Evolutionary conservation across 2,329 filamentous ascomycete species (phyloP), one percentile per base, ranked within the genome.

Genomic region (Clonostachys chloroleuca): DNA sequence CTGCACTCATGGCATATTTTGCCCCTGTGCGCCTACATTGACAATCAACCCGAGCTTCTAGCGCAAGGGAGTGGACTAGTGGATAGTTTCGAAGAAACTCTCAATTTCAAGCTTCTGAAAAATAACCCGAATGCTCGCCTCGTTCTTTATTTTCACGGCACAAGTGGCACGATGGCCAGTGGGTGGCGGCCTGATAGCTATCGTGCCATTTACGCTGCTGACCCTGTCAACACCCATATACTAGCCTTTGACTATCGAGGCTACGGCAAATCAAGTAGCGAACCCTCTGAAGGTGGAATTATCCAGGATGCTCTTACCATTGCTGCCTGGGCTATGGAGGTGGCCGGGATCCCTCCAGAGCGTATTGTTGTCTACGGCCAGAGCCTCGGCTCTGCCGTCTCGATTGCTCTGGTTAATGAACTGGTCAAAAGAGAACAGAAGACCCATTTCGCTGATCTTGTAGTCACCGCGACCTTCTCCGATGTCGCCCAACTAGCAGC

Each of bases 1-100:
- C 65, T 92, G 5, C 87, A 87, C 57, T 85, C 83, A 40, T 92
- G 87, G 87, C 87, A 91, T 61, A 74, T 92, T 40, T 67, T 90
- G n/a, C 87, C 87, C 0, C 62, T 87, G 2, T 79, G 80, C 49
- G 65, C 87, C 2, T 90, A 88, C 59, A 33, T 49, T 8, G 14
- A 33, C 46, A 71, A 87, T 54, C 80, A 87, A 56, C 59, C 50
- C 10, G 46, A 46, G 2, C 16, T 59, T 9, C 68, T 62, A 65
- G 73, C 4, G 8, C 47, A 51, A 30, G 51, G 45, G 3, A 18
- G 18, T 35, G 64, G 63, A 2, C 55, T 63, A 35, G 57, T 59
- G 7, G 43, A 49, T 1, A 60, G 72, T 51, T 59, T 75, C 46
- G 66, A 55, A 3, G 49, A 59, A 5, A 60, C 63, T 1, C 45